These are phyloP conservation scores for Boletellus deceptivus DNA, from an alignment of 1,284 basidiomycete species.

Conservation along the genomic window DNA sequence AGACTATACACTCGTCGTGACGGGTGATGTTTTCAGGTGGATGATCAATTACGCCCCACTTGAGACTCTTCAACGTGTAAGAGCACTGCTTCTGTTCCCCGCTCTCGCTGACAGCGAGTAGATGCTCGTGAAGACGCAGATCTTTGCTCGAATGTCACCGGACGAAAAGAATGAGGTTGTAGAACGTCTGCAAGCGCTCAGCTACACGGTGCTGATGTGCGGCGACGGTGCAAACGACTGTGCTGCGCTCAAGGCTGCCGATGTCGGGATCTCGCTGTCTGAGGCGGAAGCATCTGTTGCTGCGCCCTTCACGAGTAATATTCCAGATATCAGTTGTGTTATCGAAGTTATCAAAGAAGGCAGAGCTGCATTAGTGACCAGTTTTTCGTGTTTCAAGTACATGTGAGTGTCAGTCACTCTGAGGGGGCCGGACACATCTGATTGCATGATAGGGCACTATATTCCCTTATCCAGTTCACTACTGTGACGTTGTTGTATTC, in stretches of 20 bases:
- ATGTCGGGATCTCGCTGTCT: slow-evolving; percentile 94
- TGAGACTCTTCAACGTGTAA: slow-evolving; percentile 88
- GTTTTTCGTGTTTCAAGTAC: slow-evolving; percentile 99
- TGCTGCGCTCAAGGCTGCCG: slow-evolving; percentile 96
- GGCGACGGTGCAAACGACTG: slow-evolving; percentile 99
- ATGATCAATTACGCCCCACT: slow-evolving; percentile 95
- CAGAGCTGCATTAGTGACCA: slow-evolving; percentile 92
- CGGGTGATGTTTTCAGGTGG: slow-evolving; percentile 99
- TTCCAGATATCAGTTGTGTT: slow-evolving; percentile 94
- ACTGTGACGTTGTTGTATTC: slow-evolving; percentile 92
- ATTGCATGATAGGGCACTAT: slow-evolving; percentile 64
- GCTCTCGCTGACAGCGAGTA: slow-evolving; percentile 31
- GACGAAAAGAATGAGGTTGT: slow-evolving; percentile 99
- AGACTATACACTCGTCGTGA: slow-evolving; percentile 91
- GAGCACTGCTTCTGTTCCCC: slow-evolving; percentile 25
- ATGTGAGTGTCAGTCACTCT: slow-evolving; percentile 59
- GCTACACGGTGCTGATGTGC: slow-evolving; percentile 97
- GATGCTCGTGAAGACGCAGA: slow-evolving; percentile 98
- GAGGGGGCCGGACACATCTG: slow-evolving; percentile 5
- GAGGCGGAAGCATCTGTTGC: slow-evolving; percentile 99
- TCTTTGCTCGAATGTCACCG: slow-evolving; percentile 98
- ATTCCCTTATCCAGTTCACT: slow-evolving; percentile 89
- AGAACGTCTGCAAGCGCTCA: slow-evolving; percentile 88
- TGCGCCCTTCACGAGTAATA: slow-evolving; percentile 94
- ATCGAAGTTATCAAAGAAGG: slow-evolving; percentile 97